A percentile compares a stretch with the other conserved stretches of the same genome.
Evolutionary conservation across 2,329 filamentous ascomycete species (phyloP).

Genomic region (Neoarthrinium moseri): DNA sequence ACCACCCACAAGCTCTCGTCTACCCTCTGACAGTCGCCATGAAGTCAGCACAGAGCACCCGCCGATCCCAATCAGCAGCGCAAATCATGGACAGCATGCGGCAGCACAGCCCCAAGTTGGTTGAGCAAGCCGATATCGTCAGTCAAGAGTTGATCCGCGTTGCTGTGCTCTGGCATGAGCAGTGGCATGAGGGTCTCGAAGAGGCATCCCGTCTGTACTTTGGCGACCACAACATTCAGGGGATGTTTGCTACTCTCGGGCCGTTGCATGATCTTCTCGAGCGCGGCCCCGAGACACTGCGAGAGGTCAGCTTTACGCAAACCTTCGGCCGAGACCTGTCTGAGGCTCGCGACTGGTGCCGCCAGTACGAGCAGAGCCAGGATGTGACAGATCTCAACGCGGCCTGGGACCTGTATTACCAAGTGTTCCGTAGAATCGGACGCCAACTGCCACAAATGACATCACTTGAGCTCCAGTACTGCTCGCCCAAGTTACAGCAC

Average conservation of each 20-base stretch:
- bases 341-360: conserved; percentile 94
- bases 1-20: conserved; percentile 92
- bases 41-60: conserved; percentile 82
- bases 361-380: conserved; percentile 82
- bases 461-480: conserved; percentile 90
- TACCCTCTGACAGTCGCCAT: conserved; percentile 97
- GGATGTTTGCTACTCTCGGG: conserved; percentile 89
- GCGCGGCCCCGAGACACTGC: conserved; percentile 84
- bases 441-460: conserved; percentile 91
- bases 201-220: conserved; percentile 97
- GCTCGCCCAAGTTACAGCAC: conserved; percentile 87
- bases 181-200: conserved; percentile 97
- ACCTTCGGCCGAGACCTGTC: conserved; percentile 94
- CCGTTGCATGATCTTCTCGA: conserved; percentile 92
- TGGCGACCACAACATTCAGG: conserved; percentile 94
- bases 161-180: conserved; percentile 96
- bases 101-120: conserved; percentile 85
- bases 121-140: conserved; percentile 92
- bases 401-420: conserved; percentile 99
- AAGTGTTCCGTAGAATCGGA: conserved; percentile 94
- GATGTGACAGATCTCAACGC: conserved; percentile 95
- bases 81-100: conserved; percentile 99
- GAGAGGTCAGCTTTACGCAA: conserved; percentile 96
- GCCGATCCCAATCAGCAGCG: conserved; percentile 81
- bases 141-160: conserved; percentile 97